A percentile compares a stretch with the other conserved stretches of the same genome.
These are phyloP conservation scores for Acacia confusa DNA, from an alignment of 306 rosid species.

Conservation along the genomic window DNA sequence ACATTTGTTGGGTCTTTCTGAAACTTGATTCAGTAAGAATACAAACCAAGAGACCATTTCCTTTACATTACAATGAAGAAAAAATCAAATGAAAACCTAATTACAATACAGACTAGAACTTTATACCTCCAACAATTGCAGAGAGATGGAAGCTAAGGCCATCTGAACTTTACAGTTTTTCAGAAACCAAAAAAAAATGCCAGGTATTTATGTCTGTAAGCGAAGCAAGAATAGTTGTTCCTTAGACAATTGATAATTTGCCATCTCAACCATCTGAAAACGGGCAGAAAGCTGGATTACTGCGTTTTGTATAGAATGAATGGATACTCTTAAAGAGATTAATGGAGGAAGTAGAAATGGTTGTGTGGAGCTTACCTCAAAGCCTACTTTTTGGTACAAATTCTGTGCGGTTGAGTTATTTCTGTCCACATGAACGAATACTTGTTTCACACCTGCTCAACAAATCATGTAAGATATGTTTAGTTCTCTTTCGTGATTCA, in stretches of 20 bases:
- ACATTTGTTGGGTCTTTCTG: not conserved
- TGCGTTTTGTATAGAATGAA: not conserved
- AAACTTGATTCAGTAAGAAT: too few species aligned
- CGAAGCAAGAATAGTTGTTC: slow-evolving; percentile 55
- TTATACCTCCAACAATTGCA: not conserved
- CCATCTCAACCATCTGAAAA: slow-evolving; percentile 58
- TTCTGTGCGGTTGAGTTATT: slow-evolving; percentile 46
- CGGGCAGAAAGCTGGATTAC: slow-evolving; percentile 26
- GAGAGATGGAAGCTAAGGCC: not conserved
- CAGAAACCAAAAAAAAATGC: not conserved
- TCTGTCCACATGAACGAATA: slow-evolving; percentile 68
- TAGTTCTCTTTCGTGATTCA: not conserved
- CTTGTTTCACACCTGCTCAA: slow-evolving; percentile 47
- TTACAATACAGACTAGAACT: not conserved
- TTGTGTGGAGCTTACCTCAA: slow-evolving; percentile 53
- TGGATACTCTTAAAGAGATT: not conserved
- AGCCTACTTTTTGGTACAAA: slow-evolving; percentile 66
- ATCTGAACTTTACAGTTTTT: not conserved
- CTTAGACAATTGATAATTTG: slow-evolving; percentile 46
- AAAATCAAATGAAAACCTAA: not conserved
- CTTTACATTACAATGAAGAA: not conserved
- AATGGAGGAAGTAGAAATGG: not conserved
- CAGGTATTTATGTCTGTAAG: slow-evolving; percentile 31
- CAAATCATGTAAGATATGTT: not conserved
- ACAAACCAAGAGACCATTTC: not conserved